Percentiles rank a stretch among this genome's conserved stretches.
phyloP scores from a whole-genome alignment of 345 rosid species.

The Eutrema heterophyllum region DNA sequence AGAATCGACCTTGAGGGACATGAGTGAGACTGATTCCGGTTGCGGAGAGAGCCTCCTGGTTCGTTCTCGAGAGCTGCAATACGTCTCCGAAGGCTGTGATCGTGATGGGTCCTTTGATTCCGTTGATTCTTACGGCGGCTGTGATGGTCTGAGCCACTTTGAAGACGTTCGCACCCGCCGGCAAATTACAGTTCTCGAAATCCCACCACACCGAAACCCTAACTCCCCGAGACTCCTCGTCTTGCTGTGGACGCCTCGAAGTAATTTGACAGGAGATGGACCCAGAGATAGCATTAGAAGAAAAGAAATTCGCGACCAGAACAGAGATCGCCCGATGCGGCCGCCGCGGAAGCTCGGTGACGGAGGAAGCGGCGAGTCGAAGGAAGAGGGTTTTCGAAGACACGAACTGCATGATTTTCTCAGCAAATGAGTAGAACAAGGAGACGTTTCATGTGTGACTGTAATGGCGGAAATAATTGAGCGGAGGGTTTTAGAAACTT shows the following conservation, averaged over 20 bases:
- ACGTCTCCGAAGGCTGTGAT: slow-evolving; percentile 85
- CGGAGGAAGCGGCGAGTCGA: slow-evolving; percentile 11
- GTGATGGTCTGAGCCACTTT: slow-evolving; percentile 53
- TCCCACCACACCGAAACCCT: slow-evolving; percentile 94
- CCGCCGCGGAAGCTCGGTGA: background rate
- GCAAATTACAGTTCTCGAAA: slow-evolving; percentile 78
- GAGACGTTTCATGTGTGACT: slow-evolving; percentile 3
- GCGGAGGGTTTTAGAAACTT: slow-evolving; percentile 14
- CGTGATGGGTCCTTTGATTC: slow-evolving; percentile 77
- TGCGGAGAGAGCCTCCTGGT: slow-evolving; percentile 67
- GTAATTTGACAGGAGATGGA: background rate
- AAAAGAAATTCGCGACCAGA: slow-evolving; percentile 37
- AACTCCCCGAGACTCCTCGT: slow-evolving; percentile 48
- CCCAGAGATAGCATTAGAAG: background rate
- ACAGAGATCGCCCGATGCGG: slow-evolving; percentile 17
- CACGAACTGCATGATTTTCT: slow-evolving; percentile 28
- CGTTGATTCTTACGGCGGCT: slow-evolving; percentile 55
- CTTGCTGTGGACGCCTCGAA: slow-evolving; percentile 29
- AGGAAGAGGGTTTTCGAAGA: slow-evolving; percentile 21
- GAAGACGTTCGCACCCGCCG: slow-evolving; percentile 55
- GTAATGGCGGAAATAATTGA: slow-evolving; percentile 3
- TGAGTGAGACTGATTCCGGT: slow-evolving; percentile 75
- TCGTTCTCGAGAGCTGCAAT: slow-evolving; percentile 53
- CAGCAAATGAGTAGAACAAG: background rate
- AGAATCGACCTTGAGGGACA: slow-evolving; percentile 54